Evolutionary conservation across 768 basidiomycete species (phyloP).

Genomic region (Lactarius evosmus): DNA sequence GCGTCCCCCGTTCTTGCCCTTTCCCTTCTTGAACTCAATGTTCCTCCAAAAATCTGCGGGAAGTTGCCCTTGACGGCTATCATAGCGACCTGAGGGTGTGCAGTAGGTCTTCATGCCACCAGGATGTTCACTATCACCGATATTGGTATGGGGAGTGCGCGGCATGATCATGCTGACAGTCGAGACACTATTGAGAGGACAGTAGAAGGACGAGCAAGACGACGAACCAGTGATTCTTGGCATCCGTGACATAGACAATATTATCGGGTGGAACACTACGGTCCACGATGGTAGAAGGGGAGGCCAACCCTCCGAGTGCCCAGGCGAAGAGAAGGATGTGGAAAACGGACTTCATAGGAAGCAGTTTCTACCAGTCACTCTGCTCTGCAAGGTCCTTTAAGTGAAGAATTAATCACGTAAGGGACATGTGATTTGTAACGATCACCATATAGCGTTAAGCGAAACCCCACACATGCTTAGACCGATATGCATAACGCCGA

Average conservation of each 20-base stretch:
- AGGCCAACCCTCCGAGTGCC: slow-evolving; percentile 10
- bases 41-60: slow-evolving; percentile 50
- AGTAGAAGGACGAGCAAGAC: slow-evolving; percentile 22
- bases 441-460: too few species aligned
- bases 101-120: slow-evolving; percentile 57
- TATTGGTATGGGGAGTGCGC: slow-evolving; percentile 48
- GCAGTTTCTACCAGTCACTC: too few species aligned
- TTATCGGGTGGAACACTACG: slow-evolving; percentile 39
- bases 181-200: neutral
- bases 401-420: too few species aligned
- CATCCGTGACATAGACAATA: slow-evolving; percentile 48
- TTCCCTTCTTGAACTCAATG: slow-evolving; percentile 45
- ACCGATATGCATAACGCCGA: too few species aligned
- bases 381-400: too few species aligned
- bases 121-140: slow-evolving; percentile 55
- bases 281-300: slow-evolving; percentile 1
- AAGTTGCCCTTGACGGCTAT: slow-evolving; percentile 44
- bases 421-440: too few species aligned
- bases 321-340: neutral
- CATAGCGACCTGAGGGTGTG: slow-evolving; percentile 42
- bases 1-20: slow-evolving; percentile 39
- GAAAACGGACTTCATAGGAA: neutral
- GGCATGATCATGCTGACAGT: slow-evolving; percentile 25
- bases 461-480: too few species aligned
- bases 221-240: slow-evolving; percentile 45